Evolutionary conservation across 2,329 filamentous ascomycete genomes (phyloP), one percentile per base, ranked within the genome.

Genomic region (Geosmithia flava): DNA sequence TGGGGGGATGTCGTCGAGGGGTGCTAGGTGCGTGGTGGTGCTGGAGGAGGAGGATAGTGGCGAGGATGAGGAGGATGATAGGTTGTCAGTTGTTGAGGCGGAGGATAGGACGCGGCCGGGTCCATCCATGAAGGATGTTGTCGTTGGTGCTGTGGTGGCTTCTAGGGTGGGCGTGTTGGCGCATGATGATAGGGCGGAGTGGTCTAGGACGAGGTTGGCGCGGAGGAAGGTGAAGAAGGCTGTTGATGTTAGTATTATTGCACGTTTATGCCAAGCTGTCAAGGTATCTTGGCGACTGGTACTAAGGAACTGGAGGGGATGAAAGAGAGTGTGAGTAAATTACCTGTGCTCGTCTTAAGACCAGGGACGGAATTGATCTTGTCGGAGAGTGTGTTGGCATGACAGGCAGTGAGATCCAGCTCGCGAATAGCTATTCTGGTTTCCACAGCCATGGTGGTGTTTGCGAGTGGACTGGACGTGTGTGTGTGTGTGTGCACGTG

Each of bases 201-300:
- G 69, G 47, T 72, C 74, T 50, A 91, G 80, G 56, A 83, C 81
- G 48, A 93, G 76, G 59, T 93, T 93, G 53, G 85, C 85, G 55
- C 85, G 81, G 16, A 93, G 74, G 56, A 87, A 91, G 49, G 81
- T 84, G 65, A 93, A 84, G 70, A 93, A 93, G 23, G 86, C 87
- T 93, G 64, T 51, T 4, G 23, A 5, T 27, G 4, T 27, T 27
- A 40, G 23, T 19, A n/a, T 42, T 42, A 42, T 15, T 42, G 39
- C 16, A 6, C 7, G 39, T 15, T n/a, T n/a, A n/a, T n/a, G n/a
- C n/a, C 23, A 27, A 27, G 23, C 23, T 27, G 23, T 40, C 37
- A 11, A 40, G 37, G 11, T 40, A 40, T 40, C 37, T 16, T 40
- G 37, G 40, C 6, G 13, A 17, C 3, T 19, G 15, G 6, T 11